Conservation (phyloP, 2,329 filamentous ascomycete genomes). For the Keithomyces neogunnii region DNA sequence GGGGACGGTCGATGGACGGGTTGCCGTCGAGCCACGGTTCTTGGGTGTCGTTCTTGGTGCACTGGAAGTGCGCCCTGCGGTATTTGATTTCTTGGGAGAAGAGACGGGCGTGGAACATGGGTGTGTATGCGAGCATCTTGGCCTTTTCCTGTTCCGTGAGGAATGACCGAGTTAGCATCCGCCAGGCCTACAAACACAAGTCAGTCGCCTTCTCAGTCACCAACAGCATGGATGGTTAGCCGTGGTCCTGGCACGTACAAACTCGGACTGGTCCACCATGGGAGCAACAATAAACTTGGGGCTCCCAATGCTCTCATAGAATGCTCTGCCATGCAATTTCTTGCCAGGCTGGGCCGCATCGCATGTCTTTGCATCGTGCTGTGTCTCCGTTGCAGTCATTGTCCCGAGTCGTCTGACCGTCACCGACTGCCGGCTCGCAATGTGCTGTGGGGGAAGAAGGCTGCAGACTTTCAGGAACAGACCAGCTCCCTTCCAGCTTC, state of each 20-base stretch:
- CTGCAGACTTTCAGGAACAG: not conserved
- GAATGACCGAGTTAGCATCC: constrained; percentile 90
- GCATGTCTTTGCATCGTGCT: constrained; percentile 8
- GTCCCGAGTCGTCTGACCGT: constrained; percentile 18
- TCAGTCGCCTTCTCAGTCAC: not conserved
- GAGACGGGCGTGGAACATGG: constrained; percentile 91
- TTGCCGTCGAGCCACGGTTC: constrained; percentile 75
- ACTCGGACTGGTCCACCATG: constrained; percentile 98
- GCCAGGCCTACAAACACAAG: constrained; percentile 64
- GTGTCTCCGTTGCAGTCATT: constrained; percentile 17
- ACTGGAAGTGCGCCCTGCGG: constrained; percentile 73
- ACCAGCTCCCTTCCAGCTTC: not conserved
- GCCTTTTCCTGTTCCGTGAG: constrained; percentile 57
- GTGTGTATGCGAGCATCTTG: constrained; percentile 77
- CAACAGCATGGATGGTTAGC: not conserved
- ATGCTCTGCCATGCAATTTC: constrained; percentile 77
- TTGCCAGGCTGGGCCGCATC: constrained; percentile 26
- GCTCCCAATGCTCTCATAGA: constrained; percentile 90
- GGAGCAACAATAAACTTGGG: constrained; percentile 87
- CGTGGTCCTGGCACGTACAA: constrained; percentile 50
- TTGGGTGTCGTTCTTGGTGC: constrained; percentile 32
- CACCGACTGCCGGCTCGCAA: not conserved
- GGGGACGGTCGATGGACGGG: constrained; percentile 71
- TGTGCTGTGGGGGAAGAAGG: not conserved
- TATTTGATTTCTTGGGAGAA: constrained; percentile 72